Evolutionary conservation across 2,329 filamentous ascomycete species (phyloP).

Genomic region (Stemphylium beticola): DNA sequence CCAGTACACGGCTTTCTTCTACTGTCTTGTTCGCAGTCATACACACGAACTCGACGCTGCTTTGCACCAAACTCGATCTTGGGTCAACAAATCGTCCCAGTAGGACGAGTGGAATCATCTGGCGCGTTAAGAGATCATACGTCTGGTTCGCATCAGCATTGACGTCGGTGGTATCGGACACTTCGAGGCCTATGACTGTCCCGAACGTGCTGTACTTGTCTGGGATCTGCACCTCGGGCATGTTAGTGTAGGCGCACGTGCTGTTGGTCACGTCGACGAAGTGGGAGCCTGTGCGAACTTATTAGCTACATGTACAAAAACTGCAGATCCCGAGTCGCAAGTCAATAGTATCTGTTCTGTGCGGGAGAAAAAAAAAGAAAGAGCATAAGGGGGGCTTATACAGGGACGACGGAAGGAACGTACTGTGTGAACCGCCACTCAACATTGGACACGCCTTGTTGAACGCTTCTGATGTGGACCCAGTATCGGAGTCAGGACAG

Average conservation of each 20-base stretch:
- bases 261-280: constrained; percentile 3
- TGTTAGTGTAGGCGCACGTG: constrained; percentile 1
- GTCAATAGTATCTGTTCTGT: constrained; percentile 1
- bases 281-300: neutral
- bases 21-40: constrained; percentile 2
- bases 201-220: constrained; percentile 4
- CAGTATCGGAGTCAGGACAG: neutral
- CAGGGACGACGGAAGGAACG: neutral
- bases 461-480: constrained; percentile 3
- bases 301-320: constrained; percentile 3
- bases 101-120: constrained; percentile 4
- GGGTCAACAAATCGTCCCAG: constrained; percentile 4
- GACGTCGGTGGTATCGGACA: neutral
- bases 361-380: neutral
- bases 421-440: constrained; percentile 1
- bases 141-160: neutral
- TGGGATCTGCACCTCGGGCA: constrained; percentile 4
- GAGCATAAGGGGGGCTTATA: neutral
- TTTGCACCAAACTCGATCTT: neutral
- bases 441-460: constrained; percentile 1
- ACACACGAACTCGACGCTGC: constrained; percentile 1
- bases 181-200: neutral
- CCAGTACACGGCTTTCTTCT: neutral
- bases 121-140: constrained; percentile 2
- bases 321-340: neutral